These are phyloP conservation scores for Adansonia rubrostipa DNA, from an alignment of 441 rosid species.

Conservation along the genomic window DNA sequence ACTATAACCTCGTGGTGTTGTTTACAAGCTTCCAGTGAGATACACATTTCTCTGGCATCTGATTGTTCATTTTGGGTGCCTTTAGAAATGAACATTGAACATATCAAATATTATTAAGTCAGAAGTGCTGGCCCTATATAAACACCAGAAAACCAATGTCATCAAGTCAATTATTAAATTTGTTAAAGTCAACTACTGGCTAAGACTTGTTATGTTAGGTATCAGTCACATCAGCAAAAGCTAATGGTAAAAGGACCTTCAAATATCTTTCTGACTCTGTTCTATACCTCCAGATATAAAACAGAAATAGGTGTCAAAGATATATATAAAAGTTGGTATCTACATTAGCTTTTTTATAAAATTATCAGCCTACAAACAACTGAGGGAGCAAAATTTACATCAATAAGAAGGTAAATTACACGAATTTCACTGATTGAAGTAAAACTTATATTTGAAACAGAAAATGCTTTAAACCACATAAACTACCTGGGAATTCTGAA, in stretches of 20 bases:
- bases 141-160: constrained; percentile 15
- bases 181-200: not conserved
- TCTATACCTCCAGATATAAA: not conserved
- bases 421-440: not conserved
- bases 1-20: not conserved
- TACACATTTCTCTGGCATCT: not conserved
- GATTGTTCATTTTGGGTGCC: not conserved
- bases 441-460: not conserved
- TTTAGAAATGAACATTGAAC: not conserved
- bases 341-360: not conserved
- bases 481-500: constrained; percentile 85
- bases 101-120: not conserved
- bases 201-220: not conserved
- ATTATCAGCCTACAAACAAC: not conserved
- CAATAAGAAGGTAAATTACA: not conserved
- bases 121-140: not conserved
- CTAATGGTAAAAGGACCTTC: constrained; percentile 5
- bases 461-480: not conserved
- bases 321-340: not conserved
- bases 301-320: not conserved
- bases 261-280: not conserved
- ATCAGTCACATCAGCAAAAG: not conserved
- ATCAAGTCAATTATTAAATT: constrained; percentile 7
- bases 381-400: not conserved
- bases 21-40: not conserved